phyloP scores from a whole-genome alignment of 1,284 basidiomycete species.

The Puccinia polysora region DNA sequence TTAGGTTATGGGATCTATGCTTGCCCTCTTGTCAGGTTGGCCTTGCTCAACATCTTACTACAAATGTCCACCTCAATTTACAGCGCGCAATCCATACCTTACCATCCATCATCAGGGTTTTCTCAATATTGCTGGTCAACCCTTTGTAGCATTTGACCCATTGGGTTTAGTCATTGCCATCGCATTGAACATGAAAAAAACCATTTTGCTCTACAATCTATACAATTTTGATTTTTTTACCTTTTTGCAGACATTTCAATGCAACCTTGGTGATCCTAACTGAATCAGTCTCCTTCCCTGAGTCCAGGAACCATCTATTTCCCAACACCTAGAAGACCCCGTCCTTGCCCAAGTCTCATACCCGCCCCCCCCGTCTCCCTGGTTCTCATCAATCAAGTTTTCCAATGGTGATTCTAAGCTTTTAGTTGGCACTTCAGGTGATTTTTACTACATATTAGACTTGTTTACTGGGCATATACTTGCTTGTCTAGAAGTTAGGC shows the following conservation, averaged over 20 bases:
- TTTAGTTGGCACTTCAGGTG: constrained; percentile 83
- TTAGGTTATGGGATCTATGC: constrained; percentile 92
- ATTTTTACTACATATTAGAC: constrained; percentile 86
- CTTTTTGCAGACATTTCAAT: neutral
- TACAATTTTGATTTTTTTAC: constrained; percentile 72
- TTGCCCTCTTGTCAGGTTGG: constrained; percentile 64
- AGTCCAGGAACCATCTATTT: too few relatives aligned
- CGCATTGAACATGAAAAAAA: too few relatives aligned
- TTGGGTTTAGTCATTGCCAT: constrained; percentile 58
- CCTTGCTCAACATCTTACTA: neutral
- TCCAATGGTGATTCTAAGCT: constrained; percentile 83
- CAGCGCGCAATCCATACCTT: constrained; percentile 54
- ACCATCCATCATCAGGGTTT: too few relatives aligned
- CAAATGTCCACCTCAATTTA: neutral
- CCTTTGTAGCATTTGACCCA: too few relatives aligned
- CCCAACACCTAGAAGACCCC: too few relatives aligned
- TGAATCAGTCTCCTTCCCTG: neutral
- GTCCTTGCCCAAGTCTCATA: too few relatives aligned
- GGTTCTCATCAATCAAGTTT: constrained; percentile 84
- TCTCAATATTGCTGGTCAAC: too few relatives aligned
- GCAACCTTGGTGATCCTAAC: neutral
- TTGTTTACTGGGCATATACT: too few relatives aligned
- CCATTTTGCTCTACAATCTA: constrained; percentile 75
- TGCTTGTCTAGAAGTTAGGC: too few relatives aligned
- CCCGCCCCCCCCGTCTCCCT: constrained; percentile 68